A percentile compares a stretch with the other conserved stretches of the same genome.
Conservation (phyloP, 768 basidiomycete species). For the Pisolithus marmoratus region DNA sequence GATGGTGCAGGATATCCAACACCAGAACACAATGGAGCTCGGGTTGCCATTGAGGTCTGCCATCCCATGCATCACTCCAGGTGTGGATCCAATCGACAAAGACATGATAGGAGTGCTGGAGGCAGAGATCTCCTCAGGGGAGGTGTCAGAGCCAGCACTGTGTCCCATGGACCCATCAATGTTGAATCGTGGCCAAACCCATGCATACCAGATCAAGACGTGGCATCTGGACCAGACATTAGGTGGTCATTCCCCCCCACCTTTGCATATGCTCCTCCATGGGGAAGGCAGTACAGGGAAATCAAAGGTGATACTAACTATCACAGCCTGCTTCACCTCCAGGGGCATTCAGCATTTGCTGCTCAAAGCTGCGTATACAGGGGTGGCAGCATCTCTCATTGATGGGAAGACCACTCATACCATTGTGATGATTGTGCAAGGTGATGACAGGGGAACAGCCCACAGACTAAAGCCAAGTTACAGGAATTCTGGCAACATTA, state of each 20-base stretch:
- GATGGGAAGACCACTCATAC: slow-evolving; percentile 32
- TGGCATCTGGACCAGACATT: slow-evolving; percentile 21
- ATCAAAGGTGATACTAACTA: slow-evolving; percentile 33
- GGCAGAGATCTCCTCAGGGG: too few species aligned
- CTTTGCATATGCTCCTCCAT: slow-evolving; percentile 33
- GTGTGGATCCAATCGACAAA: too few species aligned
- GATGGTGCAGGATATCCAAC: too few species aligned
- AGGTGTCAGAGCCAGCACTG: background rate
- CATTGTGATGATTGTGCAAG: too few species aligned
- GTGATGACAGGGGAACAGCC: too few species aligned
- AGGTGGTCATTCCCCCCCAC: slow-evolving; percentile 12
- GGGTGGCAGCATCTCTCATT: slow-evolving; percentile 36
- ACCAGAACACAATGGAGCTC: too few species aligned
- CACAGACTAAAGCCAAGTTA: too few species aligned
- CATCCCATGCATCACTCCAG: too few species aligned
- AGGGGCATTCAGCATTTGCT: slow-evolving; percentile 9
- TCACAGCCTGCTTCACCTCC: slow-evolving; percentile 29
- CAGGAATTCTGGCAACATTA: too few species aligned
- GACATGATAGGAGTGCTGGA: too few species aligned
- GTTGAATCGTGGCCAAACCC: background rate
- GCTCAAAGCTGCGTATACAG: slow-evolving; percentile 34
- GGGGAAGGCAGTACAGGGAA: slow-evolving; percentile 45
- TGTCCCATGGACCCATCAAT: background rate
- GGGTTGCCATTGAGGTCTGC: too few species aligned
- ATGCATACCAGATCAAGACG: slow-evolving; percentile 25